phyloP scores from a whole-genome alignment of 305 asterid species.

The Petunia hybrid region DNA sequence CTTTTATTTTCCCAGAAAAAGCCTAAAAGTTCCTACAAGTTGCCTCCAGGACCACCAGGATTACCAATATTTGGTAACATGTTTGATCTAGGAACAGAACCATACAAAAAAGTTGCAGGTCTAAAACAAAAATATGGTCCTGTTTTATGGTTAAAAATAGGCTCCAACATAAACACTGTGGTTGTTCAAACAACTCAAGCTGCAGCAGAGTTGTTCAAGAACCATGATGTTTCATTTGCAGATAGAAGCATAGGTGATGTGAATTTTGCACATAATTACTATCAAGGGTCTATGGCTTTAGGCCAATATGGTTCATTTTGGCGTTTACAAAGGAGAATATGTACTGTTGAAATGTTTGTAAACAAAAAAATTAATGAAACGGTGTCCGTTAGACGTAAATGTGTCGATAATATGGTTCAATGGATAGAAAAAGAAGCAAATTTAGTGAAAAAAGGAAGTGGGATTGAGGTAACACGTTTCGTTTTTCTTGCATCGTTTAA shows the following conservation, averaged over 20 bases:
- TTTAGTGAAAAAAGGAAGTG: neutral
- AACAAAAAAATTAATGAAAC: slow-evolving; percentile 17
- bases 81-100: slow-evolving; percentile 59
- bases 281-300: neutral
- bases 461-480: neutral
- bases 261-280: neutral
- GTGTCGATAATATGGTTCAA: slow-evolving; percentile 30
- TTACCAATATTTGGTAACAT: slow-evolving; percentile 64
- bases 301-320: slow-evolving; percentile 28
- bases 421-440: slow-evolving; percentile 29
- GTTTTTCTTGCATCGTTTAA: slow-evolving; percentile 18
- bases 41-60: slow-evolving; percentile 70
- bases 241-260: neutral
- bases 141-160: slow-evolving; percentile 40
- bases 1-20: slow-evolving; percentile 29
- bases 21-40: slow-evolving; percentile 31
- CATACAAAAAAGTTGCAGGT: slow-evolving; percentile 51
- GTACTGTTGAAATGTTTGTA: slow-evolving; percentile 28
- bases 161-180: slow-evolving; percentile 35
- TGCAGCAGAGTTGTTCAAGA: slow-evolving; percentile 40
- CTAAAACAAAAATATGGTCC: slow-evolving; percentile 50
- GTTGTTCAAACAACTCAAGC: slow-evolving; percentile 36
- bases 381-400: slow-evolving; percentile 1
- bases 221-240: slow-evolving; percentile 37
- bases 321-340: slow-evolving; percentile 22